Evolutionary conservation across 176 grass and related monocot genomes (phyloP), one percentile per base, ranked within the genome.

Genomic region (Carex cristatella): DNA sequence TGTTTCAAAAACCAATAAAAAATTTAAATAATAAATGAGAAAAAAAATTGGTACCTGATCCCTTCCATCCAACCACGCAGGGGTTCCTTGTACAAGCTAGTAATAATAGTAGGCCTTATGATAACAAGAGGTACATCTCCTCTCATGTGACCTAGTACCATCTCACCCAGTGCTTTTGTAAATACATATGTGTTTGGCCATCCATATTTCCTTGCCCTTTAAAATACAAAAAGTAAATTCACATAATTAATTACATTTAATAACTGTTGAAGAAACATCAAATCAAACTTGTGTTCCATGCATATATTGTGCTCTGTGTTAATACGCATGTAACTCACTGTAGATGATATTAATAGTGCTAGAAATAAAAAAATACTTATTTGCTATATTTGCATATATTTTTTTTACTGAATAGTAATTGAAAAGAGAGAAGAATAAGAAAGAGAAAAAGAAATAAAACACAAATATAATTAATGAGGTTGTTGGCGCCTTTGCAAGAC

Each of bases 131-230:
- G 90, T 28, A 87, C 40, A 28, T 86, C 71, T 33, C 65, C 90
- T 9, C 81, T 69, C 0, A 84, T 44, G 61, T 82, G 83, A 14
- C 65, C 82, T 10, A 93, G 86, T 8, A 97, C 0, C 88, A 93
- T 90, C 84, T 97, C 94, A 2, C 86, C 94, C 89, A 97, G 89
- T 63, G 94, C 89, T 83, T 97, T 97, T 80, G 89, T 97, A 86
- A 86, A 90, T n/a, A 97, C 86, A 38, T 97, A 97, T 3, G 94
- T 94, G 68, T 97, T 97, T n/a, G 94, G 89, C 94, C 94, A 97
- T 1, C 94, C 91, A 40, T 81, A 94, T 77, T 89, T 70, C 5
- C 86, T 91, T 16, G 94, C 94, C 84, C 94, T 87, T 38, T 73
- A 77, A 57, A 13, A 57, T 40, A n/a, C 28, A 49, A 49, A 51